Evolutionary conservation across 2,329 filamentous ascomycete genomes (phyloP).

Genomic region (Westerdykella sp.): DNA sequence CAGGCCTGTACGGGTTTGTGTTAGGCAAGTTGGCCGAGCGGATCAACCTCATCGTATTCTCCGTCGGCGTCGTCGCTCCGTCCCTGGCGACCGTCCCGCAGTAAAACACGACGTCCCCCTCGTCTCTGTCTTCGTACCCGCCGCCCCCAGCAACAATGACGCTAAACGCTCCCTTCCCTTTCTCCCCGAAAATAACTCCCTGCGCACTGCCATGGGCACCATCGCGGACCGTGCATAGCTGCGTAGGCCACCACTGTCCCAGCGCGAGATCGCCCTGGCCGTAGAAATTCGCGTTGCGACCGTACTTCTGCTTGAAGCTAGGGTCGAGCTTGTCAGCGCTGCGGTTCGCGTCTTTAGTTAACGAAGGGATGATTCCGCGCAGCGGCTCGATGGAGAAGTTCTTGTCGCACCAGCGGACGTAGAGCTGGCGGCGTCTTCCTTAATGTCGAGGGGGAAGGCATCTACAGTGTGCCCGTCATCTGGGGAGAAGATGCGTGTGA

Average conservation of each 20-base stretch:
- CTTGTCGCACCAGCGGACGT: conserved; percentile 40
- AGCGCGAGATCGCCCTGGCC: conserved; percentile 40
- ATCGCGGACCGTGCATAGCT: conserved; percentile 46
- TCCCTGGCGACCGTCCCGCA: conserved; percentile 45
- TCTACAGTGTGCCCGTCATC: conserved; percentile 9
- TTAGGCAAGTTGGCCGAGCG: conserved; percentile 39
- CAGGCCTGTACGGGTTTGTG: conserved; percentile 40
- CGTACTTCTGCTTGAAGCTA: conserved; percentile 4
- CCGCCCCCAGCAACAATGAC: conserved; percentile 48
- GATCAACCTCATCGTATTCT: conserved; percentile 48
- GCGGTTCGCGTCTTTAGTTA: conserved; percentile 11
- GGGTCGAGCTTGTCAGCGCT: conserved; percentile 22
- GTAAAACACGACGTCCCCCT: conserved; percentile 47
- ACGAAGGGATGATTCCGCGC: conserved; percentile 36
- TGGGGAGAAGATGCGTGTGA: conserved; percentile 39
- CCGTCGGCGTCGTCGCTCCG: conserved; percentile 16
- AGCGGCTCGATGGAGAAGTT: conserved; percentile 44
- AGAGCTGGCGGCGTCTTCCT: conserved; percentile 44
- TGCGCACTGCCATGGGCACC: conserved; percentile 49
- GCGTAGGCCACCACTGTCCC: conserved; percentile 52
- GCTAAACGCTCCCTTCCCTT: conserved; percentile 45
- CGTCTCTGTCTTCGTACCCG: conserved; percentile 41
- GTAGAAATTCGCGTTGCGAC: conserved; percentile 24
- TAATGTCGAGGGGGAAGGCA: conserved; percentile 43
- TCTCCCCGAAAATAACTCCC: conserved; percentile 46